Conservation (phyloP, 805 yeast genomes). For the Spathaspora arborariae region DNA sequence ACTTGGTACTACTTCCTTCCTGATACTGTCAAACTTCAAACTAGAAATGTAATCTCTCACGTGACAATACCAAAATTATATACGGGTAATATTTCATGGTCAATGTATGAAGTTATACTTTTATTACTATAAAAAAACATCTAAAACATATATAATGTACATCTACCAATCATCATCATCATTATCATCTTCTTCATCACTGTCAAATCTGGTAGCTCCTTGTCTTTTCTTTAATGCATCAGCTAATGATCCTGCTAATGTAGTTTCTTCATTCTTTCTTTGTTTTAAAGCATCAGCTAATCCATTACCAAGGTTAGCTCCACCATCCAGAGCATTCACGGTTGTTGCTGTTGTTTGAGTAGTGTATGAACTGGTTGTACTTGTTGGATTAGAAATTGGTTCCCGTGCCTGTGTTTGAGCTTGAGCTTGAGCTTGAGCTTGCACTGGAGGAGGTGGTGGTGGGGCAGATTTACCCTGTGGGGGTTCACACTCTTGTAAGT, state of each 20-base stretch:
- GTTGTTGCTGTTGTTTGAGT: constrained; percentile 11
- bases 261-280: constrained; percentile 55
- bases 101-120: too few relatives aligned
- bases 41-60: too few relatives aligned
- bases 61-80: too few relatives aligned
- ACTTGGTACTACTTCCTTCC: too few relatives aligned
- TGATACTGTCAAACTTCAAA: too few relatives aligned
- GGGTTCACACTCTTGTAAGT: constrained; percentile 59
- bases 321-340: constrained; percentile 12
- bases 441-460: constrained; percentile 34
- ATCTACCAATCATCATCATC: constrained; percentile 42
- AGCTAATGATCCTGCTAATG: constrained; percentile 81
- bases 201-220: constrained; percentile 61
- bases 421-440: constrained; percentile 11
- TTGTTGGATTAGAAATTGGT: constrained; percentile 10
- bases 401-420: constrained; percentile 15
- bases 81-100: too few relatives aligned
- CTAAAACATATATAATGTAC: constrained; percentile 10
- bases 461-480: constrained; percentile 31
- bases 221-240: constrained; percentile 77
- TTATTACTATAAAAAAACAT: not conserved
- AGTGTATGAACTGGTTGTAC: constrained; percentile 10
- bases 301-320: constrained; percentile 42
- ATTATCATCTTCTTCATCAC: constrained; percentile 68
- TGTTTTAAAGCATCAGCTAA: constrained; percentile 67